Base-by-base conservation (phyloP, 2,329 filamentous ascomycete genomes). In the Cadophora luteo-olivacea region DNA sequence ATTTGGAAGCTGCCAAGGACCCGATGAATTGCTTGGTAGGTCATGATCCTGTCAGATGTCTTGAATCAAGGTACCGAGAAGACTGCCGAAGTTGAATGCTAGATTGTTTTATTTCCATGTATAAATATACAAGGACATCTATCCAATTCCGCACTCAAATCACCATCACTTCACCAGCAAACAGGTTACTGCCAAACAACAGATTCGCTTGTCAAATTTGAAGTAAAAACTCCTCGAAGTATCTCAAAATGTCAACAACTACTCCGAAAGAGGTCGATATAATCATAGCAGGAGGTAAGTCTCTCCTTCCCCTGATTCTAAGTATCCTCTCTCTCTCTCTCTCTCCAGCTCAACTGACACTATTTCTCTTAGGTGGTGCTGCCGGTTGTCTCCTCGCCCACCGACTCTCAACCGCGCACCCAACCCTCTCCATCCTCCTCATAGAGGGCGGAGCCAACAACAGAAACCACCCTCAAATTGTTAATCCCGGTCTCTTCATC, bases 361-460 rank as follows among this genome's bases (percentile, higher is more conserved):
- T 38, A 3, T 16, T 48, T 24, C 1, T 5, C 52, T 8, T 14
- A 55, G 52, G 52, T 16, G 52, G 52, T 33, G 52, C 52, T 6
- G 33, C 24, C 25, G 52, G 52, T 8, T 55, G 52, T 14, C 52
- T 55, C 29, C 52, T 55, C 25, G 52, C 51, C 51, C 29, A 19
- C 25, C 51, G 24, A 12, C 51, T 54, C 51, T 24, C 51, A 29
- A 24, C 25, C 25, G 51, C 51, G 3, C 52, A 55, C 12, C 52
- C 52, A 1, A 55, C 25, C 19, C 52, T 33, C 16, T 55, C 52
- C n/a, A 55, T 55, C 52, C 52, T 55, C 52, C 25, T 55, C 52
- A 36, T 55, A 16, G 52, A 55, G 33, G 29, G 52, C 52, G 52
- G 52, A 2, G 9, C 33, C 5, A n/a, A 32, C 9, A 55, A 55